Evolutionary conservation across 2,329 filamentous ascomycete species (phyloP).

Genomic region (Meredithiella fracta): DNA sequence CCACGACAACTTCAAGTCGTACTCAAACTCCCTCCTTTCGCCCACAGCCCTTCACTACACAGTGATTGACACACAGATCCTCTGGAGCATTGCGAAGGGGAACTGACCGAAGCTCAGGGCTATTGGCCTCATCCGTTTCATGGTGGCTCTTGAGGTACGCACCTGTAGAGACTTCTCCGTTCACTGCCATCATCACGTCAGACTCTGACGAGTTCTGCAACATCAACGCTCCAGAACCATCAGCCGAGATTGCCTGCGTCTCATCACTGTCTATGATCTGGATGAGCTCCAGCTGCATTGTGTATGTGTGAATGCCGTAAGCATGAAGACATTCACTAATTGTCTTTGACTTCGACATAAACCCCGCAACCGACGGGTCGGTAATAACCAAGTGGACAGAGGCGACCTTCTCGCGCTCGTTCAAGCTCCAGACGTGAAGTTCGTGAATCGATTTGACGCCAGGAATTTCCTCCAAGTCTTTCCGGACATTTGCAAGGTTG

Average conservation of each 20-base stretch:
- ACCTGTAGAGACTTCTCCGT: not conserved
- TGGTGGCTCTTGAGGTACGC: not conserved
- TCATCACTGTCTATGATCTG: not conserved
- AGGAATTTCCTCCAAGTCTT: constrained; percentile 53
- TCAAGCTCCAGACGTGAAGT: constrained; percentile 57
- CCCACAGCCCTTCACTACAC: not conserved
- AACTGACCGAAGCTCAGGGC: not conserved
- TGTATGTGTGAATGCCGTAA: constrained; percentile 56
- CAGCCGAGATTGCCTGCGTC: not conserved
- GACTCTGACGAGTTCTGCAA: not conserved
- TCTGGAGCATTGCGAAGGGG: not conserved
- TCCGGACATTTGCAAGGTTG: constrained; percentile 43
- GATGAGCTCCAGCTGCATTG: constrained; percentile 47
- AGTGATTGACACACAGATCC: constrained; percentile 3
- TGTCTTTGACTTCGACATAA: constrained; percentile 43
- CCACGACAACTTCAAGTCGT: not conserved
- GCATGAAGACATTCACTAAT: constrained; percentile 54
- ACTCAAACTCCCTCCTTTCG: not conserved
- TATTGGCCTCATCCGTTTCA: not conserved
- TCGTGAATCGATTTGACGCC: constrained; percentile 54
- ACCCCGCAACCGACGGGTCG: constrained; percentile 37
- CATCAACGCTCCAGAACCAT: not conserved
- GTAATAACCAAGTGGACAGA: constrained; percentile 52
- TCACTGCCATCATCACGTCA: not conserved
- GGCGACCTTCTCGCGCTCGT: constrained; percentile 53